Conservation (phyloP, 768 basidiomycete genomes). For the Chalciporus sphaerocephalus region DNA sequence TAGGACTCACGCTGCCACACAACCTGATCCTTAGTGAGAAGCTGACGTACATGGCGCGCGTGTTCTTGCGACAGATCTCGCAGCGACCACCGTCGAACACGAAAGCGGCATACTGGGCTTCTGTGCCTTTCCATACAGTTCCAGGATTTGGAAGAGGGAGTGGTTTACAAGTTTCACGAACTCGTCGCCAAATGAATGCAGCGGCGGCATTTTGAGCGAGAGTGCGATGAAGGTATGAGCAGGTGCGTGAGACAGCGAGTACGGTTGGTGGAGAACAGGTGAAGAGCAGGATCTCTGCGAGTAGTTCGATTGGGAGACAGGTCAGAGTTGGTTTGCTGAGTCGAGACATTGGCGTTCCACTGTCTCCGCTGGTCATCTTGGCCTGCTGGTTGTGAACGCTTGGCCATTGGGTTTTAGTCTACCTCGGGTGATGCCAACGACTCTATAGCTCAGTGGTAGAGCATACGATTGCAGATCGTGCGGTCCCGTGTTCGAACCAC, state of each 20-base stretch:
- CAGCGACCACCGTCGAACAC: slow-evolving; percentile 57
- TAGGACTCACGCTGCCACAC: slow-evolving; percentile 38
- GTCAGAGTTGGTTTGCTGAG: slow-evolving; percentile 8
- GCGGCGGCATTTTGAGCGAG: slow-evolving; percentile 43
- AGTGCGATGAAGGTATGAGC: slow-evolving; percentile 48
- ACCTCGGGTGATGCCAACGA: too few species aligned
- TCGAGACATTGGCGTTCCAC: background rate
- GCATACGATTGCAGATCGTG: slow-evolving; percentile 59
- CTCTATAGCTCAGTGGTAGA: slow-evolving; percentile 48
- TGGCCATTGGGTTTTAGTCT: too few species aligned
- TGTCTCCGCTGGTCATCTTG: background rate
- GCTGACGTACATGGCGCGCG: slow-evolving; percentile 39
- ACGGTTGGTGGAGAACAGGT: slow-evolving; percentile 52
- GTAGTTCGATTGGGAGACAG: slow-evolving; percentile 55
- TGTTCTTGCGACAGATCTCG: slow-evolving; percentile 46
- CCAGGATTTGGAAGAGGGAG: slow-evolving; percentile 40
- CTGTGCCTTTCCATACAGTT: slow-evolving; percentile 38
- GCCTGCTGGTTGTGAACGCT: background rate
- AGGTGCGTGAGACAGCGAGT: slow-evolving; percentile 55
- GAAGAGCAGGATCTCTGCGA: slow-evolving; percentile 56
- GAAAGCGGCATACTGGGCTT: slow-evolving; percentile 60
- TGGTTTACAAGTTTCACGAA: slow-evolving; percentile 37
- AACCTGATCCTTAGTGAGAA: slow-evolving; percentile 46
- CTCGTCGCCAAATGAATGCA: slow-evolving; percentile 56
- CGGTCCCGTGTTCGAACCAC: slow-evolving; percentile 50